Conservation (phyloP, 2,329 filamentous ascomycete genomes). For the Ophiostoma angusticollis region DNA sequence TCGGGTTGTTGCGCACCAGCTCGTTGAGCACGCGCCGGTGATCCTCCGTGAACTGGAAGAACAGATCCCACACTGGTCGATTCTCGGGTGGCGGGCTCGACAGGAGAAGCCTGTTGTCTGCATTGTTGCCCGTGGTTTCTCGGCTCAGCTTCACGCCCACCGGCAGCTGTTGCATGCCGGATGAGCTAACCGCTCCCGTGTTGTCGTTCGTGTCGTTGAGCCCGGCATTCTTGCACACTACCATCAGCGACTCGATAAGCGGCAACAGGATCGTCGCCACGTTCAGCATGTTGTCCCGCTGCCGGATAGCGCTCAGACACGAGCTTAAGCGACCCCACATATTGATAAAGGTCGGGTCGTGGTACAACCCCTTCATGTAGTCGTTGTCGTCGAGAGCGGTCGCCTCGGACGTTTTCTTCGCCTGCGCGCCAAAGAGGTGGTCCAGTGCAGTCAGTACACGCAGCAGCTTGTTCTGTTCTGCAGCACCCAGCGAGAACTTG, state of each 20-base stretch:
- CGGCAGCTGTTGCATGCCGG: slow-evolving; percentile 1
- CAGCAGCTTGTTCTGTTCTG: slow-evolving; percentile 91
- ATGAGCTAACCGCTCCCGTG: slow-evolving; percentile 26
- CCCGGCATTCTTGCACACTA: slow-evolving; percentile 96
- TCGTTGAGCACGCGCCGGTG: slow-evolving; percentile 97
- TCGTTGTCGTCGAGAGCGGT: slow-evolving; percentile 55
- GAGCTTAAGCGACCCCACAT: slow-evolving; percentile 89
- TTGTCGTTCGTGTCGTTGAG: slow-evolving; percentile 51
- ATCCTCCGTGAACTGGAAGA: slow-evolving; percentile 96
- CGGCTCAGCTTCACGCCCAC: slow-evolving; percentile 8
- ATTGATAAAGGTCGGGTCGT: slow-evolving; percentile 76
- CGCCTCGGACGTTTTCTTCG: slow-evolving; percentile 34
- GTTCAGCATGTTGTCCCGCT: slow-evolving; percentile 91
- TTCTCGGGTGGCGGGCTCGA: slow-evolving; percentile 63
- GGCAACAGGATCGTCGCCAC: slow-evolving; percentile 92
- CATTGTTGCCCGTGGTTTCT: slow-evolving; percentile 14
- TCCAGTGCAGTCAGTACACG: slow-evolving; percentile 88
- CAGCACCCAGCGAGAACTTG: slow-evolving; percentile 91
- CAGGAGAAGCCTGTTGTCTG: slow-evolving; percentile 37
- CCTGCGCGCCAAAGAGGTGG: slow-evolving; percentile 81
- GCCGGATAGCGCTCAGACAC: slow-evolving; percentile 75
- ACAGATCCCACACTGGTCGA: slow-evolving; percentile 41
- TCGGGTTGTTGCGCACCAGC: slow-evolving; percentile 90
- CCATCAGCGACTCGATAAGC: slow-evolving; percentile 93
- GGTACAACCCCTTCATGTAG: slow-evolving; percentile 75